A percentile compares a stretch with the other conserved stretches of the same genome.
These are phyloP conservation scores for Truncatella angustata DNA, from an alignment of 2,329 filamentous ascomycete genomes.

Conservation along the genomic window DNA sequence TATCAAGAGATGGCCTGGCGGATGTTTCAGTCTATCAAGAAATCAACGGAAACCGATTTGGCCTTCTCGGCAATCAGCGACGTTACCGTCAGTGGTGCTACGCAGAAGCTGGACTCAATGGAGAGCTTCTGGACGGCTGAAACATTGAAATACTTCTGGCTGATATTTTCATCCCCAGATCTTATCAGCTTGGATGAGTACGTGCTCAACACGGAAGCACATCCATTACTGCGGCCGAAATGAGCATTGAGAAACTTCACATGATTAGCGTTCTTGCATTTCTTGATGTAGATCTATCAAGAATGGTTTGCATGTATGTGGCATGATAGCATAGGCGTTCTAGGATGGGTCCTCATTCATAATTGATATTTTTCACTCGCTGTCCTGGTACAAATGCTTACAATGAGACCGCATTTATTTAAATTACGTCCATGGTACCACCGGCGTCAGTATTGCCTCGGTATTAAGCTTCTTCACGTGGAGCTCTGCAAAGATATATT, in stretches of 20 bases:
- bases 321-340: background rate
- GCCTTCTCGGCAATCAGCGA: slow-evolving; percentile 49
- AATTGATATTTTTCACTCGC: background rate
- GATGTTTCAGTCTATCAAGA: slow-evolving; percentile 48
- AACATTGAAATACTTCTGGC: slow-evolving; percentile 73
- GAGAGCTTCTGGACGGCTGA: slow-evolving; percentile 72
- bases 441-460: too few species aligned
- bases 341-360: background rate
- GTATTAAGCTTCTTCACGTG: too few species aligned
- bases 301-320: too few species aligned
- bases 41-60: slow-evolving; percentile 42
- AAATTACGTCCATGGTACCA: too few species aligned
- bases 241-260: too few species aligned
- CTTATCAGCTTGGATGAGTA: slow-evolving; percentile 66
- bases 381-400: too few species aligned
- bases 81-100: slow-evolving; percentile 49
- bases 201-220: slow-evolving; percentile 57
- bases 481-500: too few species aligned
- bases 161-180: slow-evolving; percentile 66
- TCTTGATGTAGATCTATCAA: too few species aligned
- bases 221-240: slow-evolving; percentile 34
- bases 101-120: slow-evolving; percentile 28
- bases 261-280: too few species aligned
- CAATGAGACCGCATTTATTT: too few species aligned
- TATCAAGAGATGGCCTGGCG: slow-evolving; percentile 51